Base-by-base conservation (phyloP, 495 filamentous ascomycete species). In the Xylona heveae region DNA sequence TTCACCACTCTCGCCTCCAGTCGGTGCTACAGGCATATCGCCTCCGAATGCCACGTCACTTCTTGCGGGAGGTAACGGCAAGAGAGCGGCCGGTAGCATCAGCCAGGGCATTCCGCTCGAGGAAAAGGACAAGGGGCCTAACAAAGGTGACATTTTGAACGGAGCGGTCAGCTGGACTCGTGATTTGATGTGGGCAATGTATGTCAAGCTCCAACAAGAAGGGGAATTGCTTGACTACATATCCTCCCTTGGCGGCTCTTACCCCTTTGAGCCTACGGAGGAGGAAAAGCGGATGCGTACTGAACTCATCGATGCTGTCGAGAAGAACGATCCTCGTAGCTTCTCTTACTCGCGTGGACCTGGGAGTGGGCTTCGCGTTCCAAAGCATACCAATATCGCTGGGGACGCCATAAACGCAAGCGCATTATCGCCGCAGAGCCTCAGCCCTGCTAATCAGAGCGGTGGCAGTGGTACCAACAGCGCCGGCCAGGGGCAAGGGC, bases 71-170 rank as follows among this genome's bases (percentile, higher is more conserved):
- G 79, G 80, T 27, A 64, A 56, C 39, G 88, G 79, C 9, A 71
- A 83, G 36, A 68, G 88, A 30, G 88, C 88, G 5, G 68, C 77
- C 5, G 83, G 83, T 20, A 88, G 75, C 45, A 92, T 94, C 37
- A 90, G 80, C 3, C 78, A 82, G 37, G 82, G 85, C 14, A 62
- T 92, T 22, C 79, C 84, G 0, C 68, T 85, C 18, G 88, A 97
- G 42, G 88, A 97, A 39, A 97, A 95, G 43, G 88, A 97, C 53
- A 94, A 95, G 41, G 90, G 90, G 1, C 88, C 88, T 0, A 95
- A 95, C 61, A 97, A 97, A 54, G 88, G 88, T 25, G 88, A 97
- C 46, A 95, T 97, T 33, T 71, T 97, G 34, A 95, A 95, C 47
- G 88, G 88, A 19, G 78, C 88, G 10, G 88, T 97, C 29, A 76